These are phyloP conservation scores for Erysiphe neolycopersici DNA, from an alignment of 2,329 filamentous ascomycete species.

Conservation along the genomic window DNA sequence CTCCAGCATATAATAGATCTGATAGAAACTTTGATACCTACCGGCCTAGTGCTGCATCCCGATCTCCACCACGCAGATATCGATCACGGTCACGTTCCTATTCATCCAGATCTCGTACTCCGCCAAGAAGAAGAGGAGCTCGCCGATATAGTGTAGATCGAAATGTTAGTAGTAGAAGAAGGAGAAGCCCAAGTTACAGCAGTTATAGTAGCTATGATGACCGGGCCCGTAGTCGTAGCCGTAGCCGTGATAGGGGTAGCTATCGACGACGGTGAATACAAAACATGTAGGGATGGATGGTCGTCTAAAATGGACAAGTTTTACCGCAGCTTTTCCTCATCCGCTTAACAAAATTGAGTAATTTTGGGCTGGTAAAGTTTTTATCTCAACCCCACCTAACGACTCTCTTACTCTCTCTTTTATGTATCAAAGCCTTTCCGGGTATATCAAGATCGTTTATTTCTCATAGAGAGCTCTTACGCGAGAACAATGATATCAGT, in stretches of 20 bases:
- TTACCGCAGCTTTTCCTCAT: too few relatives aligned
- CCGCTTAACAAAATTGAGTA: too few relatives aligned
- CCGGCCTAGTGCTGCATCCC: conserved; percentile 14
- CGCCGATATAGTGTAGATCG: conserved; percentile 10
- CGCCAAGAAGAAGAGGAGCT: conserved; percentile 10
- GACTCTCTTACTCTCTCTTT: too few relatives aligned
- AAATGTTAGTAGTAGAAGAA: conserved; percentile 16
- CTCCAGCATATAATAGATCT: conserved; percentile 7
- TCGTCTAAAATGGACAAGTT: too few relatives aligned
- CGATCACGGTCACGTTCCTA: conserved; percentile 17
- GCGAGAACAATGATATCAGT: too few relatives aligned
- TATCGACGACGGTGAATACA: conserved; percentile 6
- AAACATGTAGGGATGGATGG: too few relatives aligned
- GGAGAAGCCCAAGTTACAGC: conserved; percentile 34
- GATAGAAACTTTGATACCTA: conserved; percentile 13
- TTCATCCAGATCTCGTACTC: conserved; percentile 16
- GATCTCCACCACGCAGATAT: conserved; percentile 17
- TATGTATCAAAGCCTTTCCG: too few relatives aligned
- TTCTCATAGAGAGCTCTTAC: too few relatives aligned
- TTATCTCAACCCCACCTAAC: too few relatives aligned
- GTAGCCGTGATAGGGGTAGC: conserved; percentile 10
- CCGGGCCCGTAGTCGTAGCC: conserved; percentile 8
- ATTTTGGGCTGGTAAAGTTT: too few relatives aligned
- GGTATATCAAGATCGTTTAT: too few relatives aligned
- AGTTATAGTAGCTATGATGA: conserved; percentile 31